Conservation (phyloP, 2,329 filamentous ascomycete species). For the Lachnellula occidentalis region DNA sequence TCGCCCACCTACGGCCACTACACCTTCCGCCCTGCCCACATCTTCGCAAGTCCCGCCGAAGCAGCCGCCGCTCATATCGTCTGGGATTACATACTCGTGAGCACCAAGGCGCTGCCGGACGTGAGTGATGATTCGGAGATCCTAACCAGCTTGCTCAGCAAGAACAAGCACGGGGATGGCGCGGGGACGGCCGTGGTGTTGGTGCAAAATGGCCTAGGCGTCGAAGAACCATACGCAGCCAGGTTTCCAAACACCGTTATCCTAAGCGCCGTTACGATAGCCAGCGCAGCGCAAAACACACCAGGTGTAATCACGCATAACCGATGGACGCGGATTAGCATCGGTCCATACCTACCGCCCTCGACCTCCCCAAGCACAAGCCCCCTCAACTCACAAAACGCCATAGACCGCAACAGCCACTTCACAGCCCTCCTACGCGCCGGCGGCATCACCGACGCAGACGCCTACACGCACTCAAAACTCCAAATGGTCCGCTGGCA, state of each 20-base stretch:
- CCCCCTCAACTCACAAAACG: slow-evolving; percentile 4
- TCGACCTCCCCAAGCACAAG: slow-evolving; percentile 11
- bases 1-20: slow-evolving; percentile 65
- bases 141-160: slow-evolving; percentile 21
- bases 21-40: slow-evolving; percentile 54
- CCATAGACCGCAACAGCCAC: slow-evolving; percentile 31
- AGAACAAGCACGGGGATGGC: neutral
- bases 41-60: slow-evolving; percentile 54
- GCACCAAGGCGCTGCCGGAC: slow-evolving; percentile 31
- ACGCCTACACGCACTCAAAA: slow-evolving; percentile 57
- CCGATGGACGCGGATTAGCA: slow-evolving; percentile 66
- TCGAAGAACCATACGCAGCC: slow-evolving; percentile 50
- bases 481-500: slow-evolving; percentile 70
- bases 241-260: slow-evolving; percentile 58
- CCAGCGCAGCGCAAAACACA: slow-evolving; percentile 60
- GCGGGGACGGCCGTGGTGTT: slow-evolving; percentile 25
- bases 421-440: slow-evolving; percentile 41
- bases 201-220: slow-evolving; percentile 30
- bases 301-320: slow-evolving; percentile 64
- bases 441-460: slow-evolving; percentile 60
- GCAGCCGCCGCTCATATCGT: slow-evolving; percentile 25
- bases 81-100: slow-evolving; percentile 38
- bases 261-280: slow-evolving; percentile 63
- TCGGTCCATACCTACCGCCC: slow-evolving; percentile 58
- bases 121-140: slow-evolving; percentile 27